Base-by-base conservation (phyloP, 164 flowering plant species). In the Protea cynaroides region DNA sequence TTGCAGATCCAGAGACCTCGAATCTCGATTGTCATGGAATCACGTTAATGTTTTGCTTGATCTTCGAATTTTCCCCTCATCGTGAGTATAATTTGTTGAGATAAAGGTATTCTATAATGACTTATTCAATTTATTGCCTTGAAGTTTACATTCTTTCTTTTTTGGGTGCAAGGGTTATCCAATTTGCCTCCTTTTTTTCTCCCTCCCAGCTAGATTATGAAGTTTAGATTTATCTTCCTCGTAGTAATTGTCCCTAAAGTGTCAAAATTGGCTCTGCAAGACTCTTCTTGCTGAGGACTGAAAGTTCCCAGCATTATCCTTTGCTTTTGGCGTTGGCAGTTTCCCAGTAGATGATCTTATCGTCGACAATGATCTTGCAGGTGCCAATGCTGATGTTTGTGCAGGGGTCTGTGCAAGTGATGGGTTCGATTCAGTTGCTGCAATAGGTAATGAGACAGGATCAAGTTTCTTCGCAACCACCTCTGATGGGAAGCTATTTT, bases 201-300 rank as follows among this genome's bases (percentile, higher is more conserved):
- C n/a, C 43, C 14, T 13, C 29, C 29, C n/a, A 15, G 29, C 10
- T 59, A n/a, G 0, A n/a, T 46, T 49, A 62, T 34, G 58, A 37
- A 37, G 37, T 47, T 14, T 52, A 4, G 50, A 10, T 46, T 46
- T 10, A 10, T 2, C 17, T 46, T 29, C 36, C 63, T 55, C 38
- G 22, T 58, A 65, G 63, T 61, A 62, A 74, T 74, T 69, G 56
- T 58, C 25, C 59, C 59, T 59, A 79, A 80, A 77, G 82, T 76
- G 69, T 78, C 74, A 80, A 90, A 90, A 76, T 88, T 90, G 98
- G 97, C 96, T 80, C 97, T 96, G 2, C 94, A 93, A 82, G n/a
- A n/a, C n/a, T n/a, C n/a, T n/a, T n/a, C n/a, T n/a, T n/a, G n/a
- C n/a, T n/a, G n/a, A n/a, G n/a, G n/a, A n/a, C n/a, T n/a, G n/a